These are phyloP conservation scores for Pisolithus sp. DNA, from an alignment of 768 basidiomycete species.

Conservation along the genomic window DNA sequence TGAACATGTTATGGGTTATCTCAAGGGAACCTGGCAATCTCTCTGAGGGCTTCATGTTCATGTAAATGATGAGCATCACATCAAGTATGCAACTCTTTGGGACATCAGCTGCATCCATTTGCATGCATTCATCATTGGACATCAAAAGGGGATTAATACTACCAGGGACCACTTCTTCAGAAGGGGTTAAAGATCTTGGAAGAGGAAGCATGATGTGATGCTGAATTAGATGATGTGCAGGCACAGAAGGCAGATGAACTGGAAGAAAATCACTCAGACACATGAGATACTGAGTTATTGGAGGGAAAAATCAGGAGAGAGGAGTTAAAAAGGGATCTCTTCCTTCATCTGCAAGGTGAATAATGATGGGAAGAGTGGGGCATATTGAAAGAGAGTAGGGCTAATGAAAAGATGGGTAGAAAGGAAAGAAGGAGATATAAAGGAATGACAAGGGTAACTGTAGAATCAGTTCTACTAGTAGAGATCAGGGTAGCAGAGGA, in stretches of 20 bases:
- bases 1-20: conserved; percentile 35
- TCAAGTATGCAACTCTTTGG: conserved; percentile 9
- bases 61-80: conserved; percentile 6
- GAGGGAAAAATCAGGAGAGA: conserved; percentile 5
- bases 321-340: neutral
- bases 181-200: conserved; percentile 3
- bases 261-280: neutral
- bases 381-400: no score
- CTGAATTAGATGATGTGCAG: neutral
- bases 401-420: no score
- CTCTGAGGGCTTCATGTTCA: conserved; percentile 6
- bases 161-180: neutral
- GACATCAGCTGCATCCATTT: conserved; percentile 11
- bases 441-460: no score
- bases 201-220: neutral
- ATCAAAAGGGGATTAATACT: conserved; percentile 4
- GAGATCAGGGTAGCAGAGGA: no score
- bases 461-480: no score
- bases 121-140: conserved; percentile 20
- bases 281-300: conserved; percentile 2
- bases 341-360: no score
- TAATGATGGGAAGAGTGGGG: no score
- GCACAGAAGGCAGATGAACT: neutral
- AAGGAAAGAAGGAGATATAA: no score
- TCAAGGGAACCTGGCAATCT: conserved; percentile 29